Evolutionary conservation across 352 stramenopile genomes (phyloP).

Genomic region (Globisporangium splendens): DNA sequence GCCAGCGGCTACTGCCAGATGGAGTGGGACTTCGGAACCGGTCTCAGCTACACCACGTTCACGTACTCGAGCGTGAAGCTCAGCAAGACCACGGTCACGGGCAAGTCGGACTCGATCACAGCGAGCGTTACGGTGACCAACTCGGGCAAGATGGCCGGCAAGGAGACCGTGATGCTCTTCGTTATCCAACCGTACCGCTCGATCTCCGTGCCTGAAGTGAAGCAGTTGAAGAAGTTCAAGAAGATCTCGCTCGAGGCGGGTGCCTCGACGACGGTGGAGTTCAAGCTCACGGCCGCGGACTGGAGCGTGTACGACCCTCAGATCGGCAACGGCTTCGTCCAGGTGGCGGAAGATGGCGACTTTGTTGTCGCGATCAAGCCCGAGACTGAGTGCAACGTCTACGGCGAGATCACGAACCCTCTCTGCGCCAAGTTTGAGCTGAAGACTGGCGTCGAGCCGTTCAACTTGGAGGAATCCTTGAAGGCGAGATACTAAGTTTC

Average conservation of each 20-base stretch:
- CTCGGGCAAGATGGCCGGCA: slow-evolving; percentile 17
- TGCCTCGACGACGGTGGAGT: slow-evolving; percentile 23
- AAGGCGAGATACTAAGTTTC: neutral
- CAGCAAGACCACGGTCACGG: too few species aligned
- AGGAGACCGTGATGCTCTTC: slow-evolving; percentile 35
- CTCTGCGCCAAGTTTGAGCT: slow-evolving; percentile 39
- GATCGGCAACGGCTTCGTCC: slow-evolving; percentile 46
- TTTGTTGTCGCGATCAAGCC: slow-evolving; percentile 59
- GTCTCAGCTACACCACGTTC: too few species aligned
- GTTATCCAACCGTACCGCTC: slow-evolving; percentile 18
- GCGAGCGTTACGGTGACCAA: slow-evolving; percentile 26
- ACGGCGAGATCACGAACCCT: slow-evolving; percentile 19
- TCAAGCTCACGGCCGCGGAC: slow-evolving; percentile 31
- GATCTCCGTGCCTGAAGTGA: slow-evolving; percentile 40
- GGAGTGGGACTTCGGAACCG: too few species aligned
- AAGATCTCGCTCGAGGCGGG: slow-evolving; percentile 23
- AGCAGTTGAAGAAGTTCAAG: slow-evolving; percentile 47
- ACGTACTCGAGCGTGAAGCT: too few species aligned
- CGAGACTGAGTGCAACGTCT: slow-evolving; percentile 47
- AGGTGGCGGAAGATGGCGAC: slow-evolving; percentile 41
- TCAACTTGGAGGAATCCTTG: slow-evolving; percentile 5
- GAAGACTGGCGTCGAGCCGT: slow-evolving; percentile 14
- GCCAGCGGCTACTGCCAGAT: too few species aligned
- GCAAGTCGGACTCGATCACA: too few species aligned
- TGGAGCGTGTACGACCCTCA: slow-evolving; percentile 49